Conservation (phyloP, 805 yeast genomes). For the Metschnikowia matae region DNA sequence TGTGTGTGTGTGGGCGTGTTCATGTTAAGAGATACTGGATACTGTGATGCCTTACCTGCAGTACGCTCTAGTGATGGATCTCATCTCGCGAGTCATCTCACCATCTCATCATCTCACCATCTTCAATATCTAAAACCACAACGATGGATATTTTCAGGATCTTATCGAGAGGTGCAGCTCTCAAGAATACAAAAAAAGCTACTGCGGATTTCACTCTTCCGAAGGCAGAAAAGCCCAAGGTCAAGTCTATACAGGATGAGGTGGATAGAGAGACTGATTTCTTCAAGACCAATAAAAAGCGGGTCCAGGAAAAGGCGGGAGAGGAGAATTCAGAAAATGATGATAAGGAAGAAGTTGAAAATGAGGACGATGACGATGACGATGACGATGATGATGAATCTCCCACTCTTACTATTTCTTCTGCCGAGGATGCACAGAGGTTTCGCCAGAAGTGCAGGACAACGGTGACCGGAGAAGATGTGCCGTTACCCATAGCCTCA, state of each 20-base stretch:
- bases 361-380: conserved; percentile 2
- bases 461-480: conserved; percentile 77
- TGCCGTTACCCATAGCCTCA: conserved; percentile 88
- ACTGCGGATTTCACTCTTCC: conserved; percentile 39
- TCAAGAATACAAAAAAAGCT: conserved; percentile 53
- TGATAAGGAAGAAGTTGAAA: conserved; percentile 19
- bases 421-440: conserved; percentile 52
- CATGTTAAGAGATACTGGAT: no score
- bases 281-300: conserved; percentile 42
- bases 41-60: no score
- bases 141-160: conserved; percentile 86
- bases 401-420: conserved; percentile 39
- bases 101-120: neutral
- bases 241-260: conserved; percentile 41
- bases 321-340: no score
- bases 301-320: no score
- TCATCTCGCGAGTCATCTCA: neutral
- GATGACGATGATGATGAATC: conserved; percentile 24
- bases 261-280: conserved; percentile 78
- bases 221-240: conserved; percentile 21
- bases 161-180: conserved; percentile 78
- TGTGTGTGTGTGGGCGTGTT: no score
- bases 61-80: neutral
- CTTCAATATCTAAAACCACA: neutral
- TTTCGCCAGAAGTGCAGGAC: conserved; percentile 59